Evolutionary conservation across 1,139 yeast species (phyloP), one percentile per base, ranked within the genome.

Genomic region (Hemisphaericaspora lyxosophila): DNA sequence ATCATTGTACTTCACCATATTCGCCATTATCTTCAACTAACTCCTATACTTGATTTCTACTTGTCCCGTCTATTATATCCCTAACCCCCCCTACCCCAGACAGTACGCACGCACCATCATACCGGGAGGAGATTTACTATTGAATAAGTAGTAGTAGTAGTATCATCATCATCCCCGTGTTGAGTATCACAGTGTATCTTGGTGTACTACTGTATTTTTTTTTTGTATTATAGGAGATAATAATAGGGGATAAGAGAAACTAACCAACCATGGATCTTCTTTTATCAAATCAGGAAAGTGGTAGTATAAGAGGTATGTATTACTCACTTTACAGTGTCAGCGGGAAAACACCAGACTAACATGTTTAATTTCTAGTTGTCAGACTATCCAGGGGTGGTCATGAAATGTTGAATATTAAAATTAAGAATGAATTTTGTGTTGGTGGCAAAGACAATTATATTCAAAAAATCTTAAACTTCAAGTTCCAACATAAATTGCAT

Each of bases 401-500:
- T 28, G 40, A 41, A 12, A 34, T 36, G 26, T 33, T 49, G 20
- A 35, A 40, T 13, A 40, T 52, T 26, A 42, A 44, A 30, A 41
- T 45, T 40, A 57, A 54, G 37, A 39, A 47, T 29, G 60, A 56
- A 34, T 48, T 54, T 38, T 52, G 53, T 34, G 24, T 40, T 9
- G 53, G 48, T 28, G 51, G 49, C 9, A 42, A 39, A 14, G 51
- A 47, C 7, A 51, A 53, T 35, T 51, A 50, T 33, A 49, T 53
- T 12, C 57, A 54, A 24, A 52, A 52, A 35, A 45, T 57, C 27
- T 42, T 57, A 27, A 47, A 48, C 22, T 59, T 60, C 35, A 40
- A 41, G 25, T 52, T 54, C 38, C 55, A 54, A 14, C 43, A 47
- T 23, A 50, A 48, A 35, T 38, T 42, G 15, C 62, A 57, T 44